These are phyloP conservation scores for Coniosporium tulheliwenetii DNA, from an alignment of 2,329 filamentous ascomycete genomes.

Conservation along the genomic window DNA sequence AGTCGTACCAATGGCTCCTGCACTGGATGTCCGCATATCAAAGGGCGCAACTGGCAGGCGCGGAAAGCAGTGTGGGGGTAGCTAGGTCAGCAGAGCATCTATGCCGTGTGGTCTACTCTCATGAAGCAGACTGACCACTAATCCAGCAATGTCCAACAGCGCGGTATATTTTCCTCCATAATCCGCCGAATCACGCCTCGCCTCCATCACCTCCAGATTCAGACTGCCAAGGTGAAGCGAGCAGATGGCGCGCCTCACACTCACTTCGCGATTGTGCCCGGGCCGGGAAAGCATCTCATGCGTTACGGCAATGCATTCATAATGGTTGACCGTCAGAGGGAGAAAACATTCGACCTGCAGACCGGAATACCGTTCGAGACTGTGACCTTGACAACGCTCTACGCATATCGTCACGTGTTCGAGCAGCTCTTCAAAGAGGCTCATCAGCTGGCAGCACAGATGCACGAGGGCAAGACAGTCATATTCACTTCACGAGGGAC, in stretches of 20 bases:
- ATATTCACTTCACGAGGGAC: slow-evolving; percentile 78
- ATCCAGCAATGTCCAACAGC: not conserved
- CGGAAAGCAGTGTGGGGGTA: not conserved
- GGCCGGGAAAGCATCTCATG: slow-evolving; percentile 76
- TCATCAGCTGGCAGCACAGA: slow-evolving; percentile 60
- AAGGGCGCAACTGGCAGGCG: slow-evolving; percentile 36
- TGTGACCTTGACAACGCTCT: slow-evolving; percentile 79
- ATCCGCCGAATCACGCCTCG: slow-evolving; percentile 41
- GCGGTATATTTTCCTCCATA: slow-evolving; percentile 34
- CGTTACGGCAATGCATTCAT: slow-evolving; percentile 81
- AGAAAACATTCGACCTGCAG: slow-evolving; percentile 58
- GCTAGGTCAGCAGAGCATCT: too few relatives aligned
- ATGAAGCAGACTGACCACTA: not conserved
- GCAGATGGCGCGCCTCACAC: slow-evolving; percentile 57
- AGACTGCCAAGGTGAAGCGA: slow-evolving; percentile 45
- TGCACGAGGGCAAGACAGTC: slow-evolving; percentile 80
- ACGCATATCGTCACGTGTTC: slow-evolving; percentile 77
- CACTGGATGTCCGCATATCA: slow-evolving; percentile 86
- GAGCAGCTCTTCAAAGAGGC: slow-evolving; percentile 82
- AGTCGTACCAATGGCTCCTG: slow-evolving; percentile 85
- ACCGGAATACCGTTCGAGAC: slow-evolving; percentile 90
- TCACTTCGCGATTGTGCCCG: slow-evolving; percentile 77
- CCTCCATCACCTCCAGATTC: slow-evolving; percentile 48
- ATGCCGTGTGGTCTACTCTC: not conserved
- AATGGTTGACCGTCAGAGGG: slow-evolving; percentile 71